phyloP scores from a whole-genome alignment of 176 grass and related monocot genomes.

The Cenchrus americanus region DNA sequence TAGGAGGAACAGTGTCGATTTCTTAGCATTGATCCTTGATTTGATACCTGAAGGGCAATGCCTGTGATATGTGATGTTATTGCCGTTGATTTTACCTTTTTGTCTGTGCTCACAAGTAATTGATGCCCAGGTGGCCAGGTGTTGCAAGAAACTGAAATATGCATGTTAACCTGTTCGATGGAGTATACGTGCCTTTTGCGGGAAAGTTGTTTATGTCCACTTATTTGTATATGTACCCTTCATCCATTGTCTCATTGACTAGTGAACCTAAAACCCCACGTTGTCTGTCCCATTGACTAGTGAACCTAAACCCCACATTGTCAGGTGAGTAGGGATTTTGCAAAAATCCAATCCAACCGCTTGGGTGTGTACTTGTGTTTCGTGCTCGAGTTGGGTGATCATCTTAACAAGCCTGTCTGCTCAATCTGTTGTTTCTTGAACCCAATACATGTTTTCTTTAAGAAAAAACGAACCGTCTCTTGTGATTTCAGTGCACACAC shows the following conservation, averaged over 20 bases:
- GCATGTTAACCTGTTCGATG: background rate
- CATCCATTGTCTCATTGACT: background rate
- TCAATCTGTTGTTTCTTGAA: too few species aligned
- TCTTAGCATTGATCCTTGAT: background rate
- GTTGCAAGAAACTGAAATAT: background rate
- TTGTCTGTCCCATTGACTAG: background rate
- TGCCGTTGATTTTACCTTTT: background rate
- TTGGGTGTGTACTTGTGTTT: background rate
- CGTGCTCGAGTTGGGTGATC: background rate
- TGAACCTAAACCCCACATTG: background rate
- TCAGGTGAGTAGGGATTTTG: background rate
- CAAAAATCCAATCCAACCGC: background rate
- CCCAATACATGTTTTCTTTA: too few species aligned
- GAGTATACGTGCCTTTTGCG: background rate
- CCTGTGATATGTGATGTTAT: background rate
- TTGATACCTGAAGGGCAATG: background rate
- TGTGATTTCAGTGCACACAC: too few species aligned
- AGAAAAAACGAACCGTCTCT: too few species aligned
- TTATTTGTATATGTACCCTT: background rate
- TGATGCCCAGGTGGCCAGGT: background rate
- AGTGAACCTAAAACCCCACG: background rate
- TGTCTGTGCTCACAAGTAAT: background rate
- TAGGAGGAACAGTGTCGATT: background rate
- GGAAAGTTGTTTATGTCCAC: background rate
- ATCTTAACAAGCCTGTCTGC: background rate